Evolutionary conservation across 495 filamentous ascomycete genomes (phyloP).

Genomic region (Penicillium desertorum): DNA sequence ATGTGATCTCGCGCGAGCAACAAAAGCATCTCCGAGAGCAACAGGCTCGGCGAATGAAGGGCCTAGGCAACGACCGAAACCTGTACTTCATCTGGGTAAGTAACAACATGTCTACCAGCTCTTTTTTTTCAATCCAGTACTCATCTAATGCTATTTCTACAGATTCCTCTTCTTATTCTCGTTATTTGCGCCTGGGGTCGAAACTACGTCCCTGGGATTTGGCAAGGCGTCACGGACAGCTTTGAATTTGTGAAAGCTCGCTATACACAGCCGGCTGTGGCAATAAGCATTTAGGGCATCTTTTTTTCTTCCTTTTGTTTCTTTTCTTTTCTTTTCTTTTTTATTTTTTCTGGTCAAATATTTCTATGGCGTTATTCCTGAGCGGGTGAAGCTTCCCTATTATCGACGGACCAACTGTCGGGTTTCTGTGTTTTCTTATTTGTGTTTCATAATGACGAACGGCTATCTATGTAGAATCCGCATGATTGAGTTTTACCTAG

Average conservation of each 20-base stretch:
- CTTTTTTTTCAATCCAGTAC: conserved; percentile 6
- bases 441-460: conserved; percentile 44
- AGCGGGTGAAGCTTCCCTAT: conserved; percentile 18
- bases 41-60: conserved; percentile 74
- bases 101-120: conserved; percentile 9
- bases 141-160: conserved; percentile 27
- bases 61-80: conserved; percentile 70
- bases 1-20: conserved; percentile 64
- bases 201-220: conserved; percentile 57
- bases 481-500: conserved; percentile 11
- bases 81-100: conserved; percentile 85
- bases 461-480: conserved; percentile 26
- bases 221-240: conserved; percentile 45
- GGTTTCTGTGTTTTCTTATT: conserved; percentile 22
- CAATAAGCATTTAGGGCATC: conserved; percentile 33
- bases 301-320: conserved; percentile 21
- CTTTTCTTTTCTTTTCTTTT: conserved; percentile 19
- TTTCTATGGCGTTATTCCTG: conserved; percentile 30
- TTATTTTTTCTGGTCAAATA: conserved; percentile 18
- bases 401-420: conserved; percentile 17
- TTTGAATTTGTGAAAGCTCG: conserved; percentile 48
- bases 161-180: conserved; percentile 55
- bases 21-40: conserved; percentile 69
- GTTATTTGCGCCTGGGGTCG: conserved; percentile 64
- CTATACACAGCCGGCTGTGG: conserved; percentile 44